Conservation (phyloP, 1,139 yeast genomes). For the Yamadazyma trypodendri region DNA sequence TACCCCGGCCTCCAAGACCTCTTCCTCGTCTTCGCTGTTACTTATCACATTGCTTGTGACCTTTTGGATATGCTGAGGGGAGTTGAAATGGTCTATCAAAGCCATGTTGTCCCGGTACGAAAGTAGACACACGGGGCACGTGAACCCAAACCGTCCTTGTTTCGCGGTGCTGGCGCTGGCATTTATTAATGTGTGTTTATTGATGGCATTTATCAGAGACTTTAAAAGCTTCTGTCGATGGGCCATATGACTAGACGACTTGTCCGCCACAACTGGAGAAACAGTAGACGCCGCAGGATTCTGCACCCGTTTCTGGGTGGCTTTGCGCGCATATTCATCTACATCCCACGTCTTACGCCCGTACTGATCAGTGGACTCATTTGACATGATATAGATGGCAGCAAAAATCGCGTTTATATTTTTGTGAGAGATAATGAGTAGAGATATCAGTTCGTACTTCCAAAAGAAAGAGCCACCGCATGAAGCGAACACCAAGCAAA, state of each 20-base stretch:
- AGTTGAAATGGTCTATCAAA: slow-evolving; percentile 79
- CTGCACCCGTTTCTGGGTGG: slow-evolving; percentile 17
- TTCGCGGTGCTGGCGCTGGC: slow-evolving; percentile 19
- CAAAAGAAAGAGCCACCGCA: slow-evolving; percentile 5
- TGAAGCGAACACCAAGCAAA: background rate
- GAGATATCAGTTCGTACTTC: slow-evolving; percentile 12
- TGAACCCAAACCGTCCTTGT: slow-evolving; percentile 75
- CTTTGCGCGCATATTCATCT: slow-evolving; percentile 57
- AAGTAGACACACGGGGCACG: slow-evolving; percentile 75
- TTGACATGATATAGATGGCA: background rate
- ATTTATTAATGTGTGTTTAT: slow-evolving; percentile 33
- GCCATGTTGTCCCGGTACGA: slow-evolving; percentile 81
- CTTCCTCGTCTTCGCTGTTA: slow-evolving; percentile 28
- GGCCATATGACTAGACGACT: slow-evolving; percentile 24
- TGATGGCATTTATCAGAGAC: slow-evolving; percentile 34
- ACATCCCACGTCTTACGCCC: slow-evolving; percentile 73
- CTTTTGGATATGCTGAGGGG: slow-evolving; percentile 53
- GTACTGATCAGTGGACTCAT: slow-evolving; percentile 36
- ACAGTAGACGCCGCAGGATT: background rate
- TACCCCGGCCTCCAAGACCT: slow-evolving; percentile 31
- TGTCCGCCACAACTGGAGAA: slow-evolving; percentile 10
- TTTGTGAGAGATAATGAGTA: slow-evolving; percentile 1
- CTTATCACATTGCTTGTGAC: slow-evolving; percentile 22
- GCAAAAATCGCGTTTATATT: background rate
- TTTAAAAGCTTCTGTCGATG: slow-evolving; percentile 33